Percentiles rank a stretch among this genome's conserved stretches.
Conservation (phyloP, 345 rosid genomes). For the Camelina hispida region DNA sequence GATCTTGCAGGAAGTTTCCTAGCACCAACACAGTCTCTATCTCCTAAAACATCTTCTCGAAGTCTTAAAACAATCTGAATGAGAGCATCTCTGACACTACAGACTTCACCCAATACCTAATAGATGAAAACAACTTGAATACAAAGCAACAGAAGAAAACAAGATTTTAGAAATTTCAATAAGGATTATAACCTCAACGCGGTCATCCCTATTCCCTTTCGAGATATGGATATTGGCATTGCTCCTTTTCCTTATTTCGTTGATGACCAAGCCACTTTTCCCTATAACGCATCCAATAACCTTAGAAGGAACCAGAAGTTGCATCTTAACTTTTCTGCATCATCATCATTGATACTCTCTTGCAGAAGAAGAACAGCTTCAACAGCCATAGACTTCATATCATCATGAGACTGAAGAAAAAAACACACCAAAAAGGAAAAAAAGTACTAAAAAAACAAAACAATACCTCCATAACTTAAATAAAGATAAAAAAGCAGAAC, state of each 20-base stretch:
- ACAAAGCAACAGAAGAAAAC: conserved; percentile 18
- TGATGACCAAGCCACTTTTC: conserved; percentile 82
- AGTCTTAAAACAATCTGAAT: conserved; percentile 86
- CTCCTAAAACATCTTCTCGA: conserved; percentile 81
- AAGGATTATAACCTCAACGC: conserved; percentile 68
- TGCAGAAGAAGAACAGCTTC: conserved; percentile 89
- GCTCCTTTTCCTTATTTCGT: conserved; percentile 85
- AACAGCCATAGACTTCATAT: conserved; percentile 91
- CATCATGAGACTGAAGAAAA: conserved; percentile 69
- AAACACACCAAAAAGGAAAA: background rate
- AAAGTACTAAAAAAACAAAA: background rate
- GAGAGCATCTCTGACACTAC: conserved; percentile 82
- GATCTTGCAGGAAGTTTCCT: conserved; percentile 54
- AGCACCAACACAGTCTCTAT: conserved; percentile 53
- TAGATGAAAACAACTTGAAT: background rate
- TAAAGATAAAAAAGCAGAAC: background rate
- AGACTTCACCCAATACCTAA: conserved; percentile 79
- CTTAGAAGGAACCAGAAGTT: conserved; percentile 81
- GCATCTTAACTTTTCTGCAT: conserved; percentile 59
- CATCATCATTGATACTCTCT: conserved; percentile 79
- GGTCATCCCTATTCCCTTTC: conserved; percentile 73
- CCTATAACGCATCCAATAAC: conserved; percentile 91
- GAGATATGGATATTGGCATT: conserved; percentile 79
- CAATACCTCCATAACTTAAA: background rate
- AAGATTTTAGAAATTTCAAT: background rate